Evolutionary conservation across 2,329 filamentous ascomycete genomes (phyloP), one percentile per base, ranked within the genome.

Genomic region (Ceratocystis alfenasii): DNA sequence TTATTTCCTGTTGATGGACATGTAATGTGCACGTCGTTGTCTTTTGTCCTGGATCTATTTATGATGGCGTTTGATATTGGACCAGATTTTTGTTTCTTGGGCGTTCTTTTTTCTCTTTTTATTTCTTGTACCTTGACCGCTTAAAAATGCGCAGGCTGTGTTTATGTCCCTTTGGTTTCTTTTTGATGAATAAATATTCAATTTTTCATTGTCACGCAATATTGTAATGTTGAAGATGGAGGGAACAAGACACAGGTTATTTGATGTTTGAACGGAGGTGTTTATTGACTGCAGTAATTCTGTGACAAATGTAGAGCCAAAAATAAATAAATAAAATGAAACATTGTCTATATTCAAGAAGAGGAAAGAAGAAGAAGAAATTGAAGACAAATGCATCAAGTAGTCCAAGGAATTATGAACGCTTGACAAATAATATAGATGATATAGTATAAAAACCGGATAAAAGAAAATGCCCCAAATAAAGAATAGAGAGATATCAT

Each of bases 111-210:
- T 59, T 15, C 10, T 41, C 7, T 25, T n/a, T 44, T 45, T 20
- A 6, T 63, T n/a, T 25, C 30, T 57, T 57, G 41, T 53, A 48
- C 17, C 25, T 46, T 22, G 10, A 25, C 22, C 48, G 61, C 46
- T 55, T 64, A 41, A 36, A 64, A 41, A 44, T 57, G 63, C 44
- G 22, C 46, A 61, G 36, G 41, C 28, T 65, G 33, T 61, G 60
- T 59, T 46, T 28, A 5, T 41, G 45, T 57, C 46, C 15, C 25
- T 63, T 48, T 55, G 46, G 12, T 66, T 30, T 50, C 62, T 46
- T 66, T 53, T 30, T 55, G 50, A 36, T 6, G 25, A 10, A 25
- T 53, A 25, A 53, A 53, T 25, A 25, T 57, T 15, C 36, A 45
- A 28, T n/a, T 63, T 44, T 33, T 64, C 20, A 22, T 20, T 62